Conservation (phyloP, 257 asterid genomes). For the Gentiana straminea region DNA sequence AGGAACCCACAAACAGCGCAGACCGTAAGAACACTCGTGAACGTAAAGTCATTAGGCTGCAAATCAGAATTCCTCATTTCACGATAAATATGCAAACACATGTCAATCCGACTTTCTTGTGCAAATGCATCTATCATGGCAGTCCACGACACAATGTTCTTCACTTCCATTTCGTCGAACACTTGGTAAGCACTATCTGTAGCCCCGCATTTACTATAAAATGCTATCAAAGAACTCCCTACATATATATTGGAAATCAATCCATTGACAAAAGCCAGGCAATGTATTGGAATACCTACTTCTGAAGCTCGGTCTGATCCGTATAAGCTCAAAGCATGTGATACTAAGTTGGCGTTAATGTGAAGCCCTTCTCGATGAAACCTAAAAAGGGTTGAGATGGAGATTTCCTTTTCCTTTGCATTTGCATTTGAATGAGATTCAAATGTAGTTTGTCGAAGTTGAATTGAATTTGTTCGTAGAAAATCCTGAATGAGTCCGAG, state of each 20-base stretch:
- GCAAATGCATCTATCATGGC: slow-evolving; percentile 87
- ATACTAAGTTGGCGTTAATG: slow-evolving; percentile 13
- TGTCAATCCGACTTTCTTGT: slow-evolving; percentile 46
- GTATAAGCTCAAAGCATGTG: slow-evolving; percentile 24
- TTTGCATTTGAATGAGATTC: slow-evolving; percentile 1
- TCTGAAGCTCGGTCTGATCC: slow-evolving; percentile 10
- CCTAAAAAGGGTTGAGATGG: slow-evolving; percentile 12
- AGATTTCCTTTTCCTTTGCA: slow-evolving; percentile 4
- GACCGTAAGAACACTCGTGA: slow-evolving; percentile 75
- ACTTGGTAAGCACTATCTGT: slow-evolving; percentile 48
- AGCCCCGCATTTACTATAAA: slow-evolving; percentile 23
- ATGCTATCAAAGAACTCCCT: slow-evolving; percentile 23
- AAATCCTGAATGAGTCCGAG: no score
- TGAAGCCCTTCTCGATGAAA: slow-evolving; percentile 15
- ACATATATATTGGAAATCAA: slow-evolving; percentile 19
- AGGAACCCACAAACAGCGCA: slow-evolving; percentile 55
- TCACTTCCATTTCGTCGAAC: slow-evolving; percentile 50
- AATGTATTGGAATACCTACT: slow-evolving; percentile 24
- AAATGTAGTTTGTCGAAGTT: slow-evolving; percentile 1
- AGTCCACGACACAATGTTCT: slow-evolving; percentile 89
- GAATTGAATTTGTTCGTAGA: no score
- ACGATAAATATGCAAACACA: slow-evolving; percentile 44
- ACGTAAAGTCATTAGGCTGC: slow-evolving; percentile 70
- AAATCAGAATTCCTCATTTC: slow-evolving; percentile 47
- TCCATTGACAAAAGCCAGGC: slow-evolving; percentile 18